Evolutionary conservation across 805 yeast species (phyloP).

Genomic region (Clavispora vitiphila): DNA sequence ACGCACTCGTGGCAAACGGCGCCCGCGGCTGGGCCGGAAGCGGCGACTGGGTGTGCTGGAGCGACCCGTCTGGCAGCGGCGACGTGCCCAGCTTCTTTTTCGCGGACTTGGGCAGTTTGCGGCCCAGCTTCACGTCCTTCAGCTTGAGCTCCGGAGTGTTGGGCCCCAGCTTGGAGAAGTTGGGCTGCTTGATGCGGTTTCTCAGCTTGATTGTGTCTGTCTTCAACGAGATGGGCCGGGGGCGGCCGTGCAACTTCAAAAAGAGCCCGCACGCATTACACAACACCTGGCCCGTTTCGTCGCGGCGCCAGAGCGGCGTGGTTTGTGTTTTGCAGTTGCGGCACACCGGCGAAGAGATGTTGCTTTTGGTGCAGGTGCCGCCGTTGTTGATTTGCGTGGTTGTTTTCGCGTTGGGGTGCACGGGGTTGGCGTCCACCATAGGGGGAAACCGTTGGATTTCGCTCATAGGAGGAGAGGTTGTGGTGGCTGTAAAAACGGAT

Average conservation of each 20-base stretch:
- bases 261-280: slow-evolving; percentile 97
- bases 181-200: slow-evolving; percentile 67
- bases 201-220: slow-evolving; percentile 91
- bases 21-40: slow-evolving; percentile 10
- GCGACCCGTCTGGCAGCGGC: not conserved
- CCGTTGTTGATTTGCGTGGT: slow-evolving; percentile 56
- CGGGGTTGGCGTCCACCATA: slow-evolving; percentile 25
- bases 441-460: slow-evolving; percentile 17
- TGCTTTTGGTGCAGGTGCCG: slow-evolving; percentile 59
- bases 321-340: slow-evolving; percentile 89
- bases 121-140: slow-evolving; percentile 32
- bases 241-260: slow-evolving; percentile 84
- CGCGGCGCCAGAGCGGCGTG: slow-evolving; percentile 94
- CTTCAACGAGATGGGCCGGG: slow-evolving; percentile 85
- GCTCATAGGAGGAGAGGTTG: slow-evolving; percentile 8
- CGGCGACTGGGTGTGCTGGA: slow-evolving; percentile 10
- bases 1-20: slow-evolving; percentile 6
- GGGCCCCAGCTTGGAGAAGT: slow-evolving; percentile 38
- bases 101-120: slow-evolving; percentile 21
- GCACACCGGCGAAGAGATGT: slow-evolving; percentile 66
- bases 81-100: slow-evolving; percentile 10
- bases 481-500: not conserved
- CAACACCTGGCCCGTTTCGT: slow-evolving; percentile 79
- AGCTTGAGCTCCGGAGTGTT: slow-evolving; percentile 55
- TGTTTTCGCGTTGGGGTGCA: slow-evolving; percentile 61